Conservation (phyloP, 2,329 filamentous ascomycete species). For the Aspergillus clavatus region DNA sequence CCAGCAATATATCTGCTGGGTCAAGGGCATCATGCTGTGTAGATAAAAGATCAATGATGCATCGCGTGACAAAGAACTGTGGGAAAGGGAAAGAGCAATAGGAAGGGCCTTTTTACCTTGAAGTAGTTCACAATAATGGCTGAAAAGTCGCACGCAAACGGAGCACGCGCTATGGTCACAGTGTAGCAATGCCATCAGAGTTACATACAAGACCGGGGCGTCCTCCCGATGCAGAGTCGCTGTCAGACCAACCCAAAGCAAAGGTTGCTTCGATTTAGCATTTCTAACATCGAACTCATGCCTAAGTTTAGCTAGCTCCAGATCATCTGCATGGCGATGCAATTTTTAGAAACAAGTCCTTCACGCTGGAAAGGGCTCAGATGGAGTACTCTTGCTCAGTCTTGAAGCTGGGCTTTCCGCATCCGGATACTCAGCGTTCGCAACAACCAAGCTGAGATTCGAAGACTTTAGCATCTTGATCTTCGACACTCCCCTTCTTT, state of each 20-base stretch:
- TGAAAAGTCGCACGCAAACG: constrained; percentile 21
- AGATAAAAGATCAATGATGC: constrained; percentile 10
- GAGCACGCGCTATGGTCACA: constrained; percentile 29
- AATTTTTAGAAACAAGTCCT: not conserved
- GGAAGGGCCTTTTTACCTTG: constrained; percentile 27
- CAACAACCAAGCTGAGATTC: not conserved
- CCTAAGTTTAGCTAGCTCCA: not conserved
- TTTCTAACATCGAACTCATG: not conserved
- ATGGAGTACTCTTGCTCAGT: not conserved
- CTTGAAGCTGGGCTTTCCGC: constrained; percentile 18
- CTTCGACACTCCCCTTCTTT: not conserved
- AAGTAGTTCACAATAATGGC: constrained; percentile 18
- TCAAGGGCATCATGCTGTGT: constrained; percentile 23
- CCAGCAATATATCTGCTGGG: constrained; percentile 11
- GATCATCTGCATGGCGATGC: not conserved
- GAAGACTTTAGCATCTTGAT: not conserved
- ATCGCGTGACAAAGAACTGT: constrained; percentile 25
- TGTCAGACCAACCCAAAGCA: not conserved
- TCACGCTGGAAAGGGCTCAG: not conserved
- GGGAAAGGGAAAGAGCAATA: constrained; percentile 6
- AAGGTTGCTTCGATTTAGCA: not conserved
- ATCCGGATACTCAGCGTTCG: constrained; percentile 15
- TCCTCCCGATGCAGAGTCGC: not conserved
- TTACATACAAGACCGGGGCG: constrained; percentile 20
- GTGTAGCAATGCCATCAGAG: constrained; percentile 27